Base-by-base conservation (phyloP, 2,329 filamentous ascomycete genomes). In the Sporothrix globosa region DNA sequence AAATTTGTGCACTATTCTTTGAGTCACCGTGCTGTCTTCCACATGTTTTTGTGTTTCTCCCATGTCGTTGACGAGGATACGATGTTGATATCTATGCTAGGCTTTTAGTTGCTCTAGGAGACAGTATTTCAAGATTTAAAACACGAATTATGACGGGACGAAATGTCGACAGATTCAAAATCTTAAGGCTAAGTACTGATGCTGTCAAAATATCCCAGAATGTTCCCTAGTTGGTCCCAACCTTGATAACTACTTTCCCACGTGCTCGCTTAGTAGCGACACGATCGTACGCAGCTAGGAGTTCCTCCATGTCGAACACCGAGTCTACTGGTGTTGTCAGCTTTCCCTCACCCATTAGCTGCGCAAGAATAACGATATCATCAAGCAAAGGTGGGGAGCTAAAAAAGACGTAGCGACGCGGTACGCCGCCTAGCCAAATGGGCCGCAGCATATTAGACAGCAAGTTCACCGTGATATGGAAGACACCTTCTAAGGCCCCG, bases 391-490 rank as follows among this genome's bases (percentile, higher is more conserved):
- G 77, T 9, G 71, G 71, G 14, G 78, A 70, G 14, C 74, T 75
- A 50, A 79, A 74, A 11, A 79, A 73, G 2, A 74, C 69, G 68
- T 76, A 80, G n/a, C 67, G 70, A 2, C 78, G 74, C 1, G 77
- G 77, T 9, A 75, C 75, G 2, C 78, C 77, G 3, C 78, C 78
- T 4, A 80, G 66, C 7, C 75, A 67, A 0, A 75, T 71, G 0
- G 78, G 78, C 21, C 74, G 71, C n/a, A 56, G 44, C 7, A 24
- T 61, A 19, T 70, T 72, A 21, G 30, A 54, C 48, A 68, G 9
- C n/a, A 56, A 13, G 41, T 61, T 54, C n/a, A 10, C 19, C 3
- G 13, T 1, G 1, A 30, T 56, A 0, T n/a, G 14, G 19, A 77
- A 39, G 2, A 77, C 60, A 1, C 77, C 77, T 14, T 77, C 75